These are phyloP conservation scores for Gymnopilus dilepis DNA, from an alignment of 768 basidiomycete genomes.

Conservation along the genomic window DNA sequence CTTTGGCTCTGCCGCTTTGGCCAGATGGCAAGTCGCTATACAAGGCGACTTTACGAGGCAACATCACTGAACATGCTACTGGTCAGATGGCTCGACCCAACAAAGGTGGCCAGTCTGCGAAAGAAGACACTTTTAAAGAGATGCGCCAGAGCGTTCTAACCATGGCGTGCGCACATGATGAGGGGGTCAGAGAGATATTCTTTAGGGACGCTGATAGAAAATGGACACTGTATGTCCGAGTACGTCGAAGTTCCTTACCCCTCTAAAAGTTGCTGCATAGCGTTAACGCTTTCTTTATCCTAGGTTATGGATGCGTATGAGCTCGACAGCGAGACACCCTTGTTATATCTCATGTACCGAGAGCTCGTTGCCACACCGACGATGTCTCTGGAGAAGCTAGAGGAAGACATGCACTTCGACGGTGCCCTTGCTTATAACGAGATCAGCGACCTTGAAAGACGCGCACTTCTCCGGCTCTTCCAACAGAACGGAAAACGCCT, in stretches of 20 bases:
- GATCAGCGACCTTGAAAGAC: slow-evolving; percentile 39
- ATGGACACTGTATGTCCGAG: slow-evolving; percentile 33
- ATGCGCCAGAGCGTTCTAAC: slow-evolving; percentile 33
- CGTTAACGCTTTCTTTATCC: neutral
- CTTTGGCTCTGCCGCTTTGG: slow-evolving; percentile 22
- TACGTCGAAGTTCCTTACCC: slow-evolving; percentile 12
- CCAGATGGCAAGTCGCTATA: slow-evolving; percentile 21
- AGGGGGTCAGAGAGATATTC: slow-evolving; percentile 24
- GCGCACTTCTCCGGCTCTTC: slow-evolving; percentile 38
- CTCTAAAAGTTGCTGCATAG: neutral
- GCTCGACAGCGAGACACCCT: slow-evolving; percentile 27
- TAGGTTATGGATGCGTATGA: slow-evolving; percentile 33
- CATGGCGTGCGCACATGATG: slow-evolving; percentile 28
- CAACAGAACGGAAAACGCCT: slow-evolving; percentile 36
- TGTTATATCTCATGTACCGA: slow-evolving; percentile 34
- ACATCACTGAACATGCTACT: slow-evolving; percentile 26
- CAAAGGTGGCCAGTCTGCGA: slow-evolving; percentile 21
- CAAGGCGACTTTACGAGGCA: slow-evolving; percentile 29
- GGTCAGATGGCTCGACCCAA: slow-evolving; percentile 18
- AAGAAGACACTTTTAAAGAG: slow-evolving; percentile 37
- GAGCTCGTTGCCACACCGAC: slow-evolving; percentile 23
- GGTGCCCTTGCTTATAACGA: slow-evolving; percentile 11
- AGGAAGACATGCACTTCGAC: slow-evolving; percentile 10
- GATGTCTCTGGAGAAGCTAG: slow-evolving; percentile 19
- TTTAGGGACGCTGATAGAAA: slow-evolving; percentile 24